Base-by-base conservation (phyloP, 805 yeast genomes). In the Priceomyces fermenticarens region DNA sequence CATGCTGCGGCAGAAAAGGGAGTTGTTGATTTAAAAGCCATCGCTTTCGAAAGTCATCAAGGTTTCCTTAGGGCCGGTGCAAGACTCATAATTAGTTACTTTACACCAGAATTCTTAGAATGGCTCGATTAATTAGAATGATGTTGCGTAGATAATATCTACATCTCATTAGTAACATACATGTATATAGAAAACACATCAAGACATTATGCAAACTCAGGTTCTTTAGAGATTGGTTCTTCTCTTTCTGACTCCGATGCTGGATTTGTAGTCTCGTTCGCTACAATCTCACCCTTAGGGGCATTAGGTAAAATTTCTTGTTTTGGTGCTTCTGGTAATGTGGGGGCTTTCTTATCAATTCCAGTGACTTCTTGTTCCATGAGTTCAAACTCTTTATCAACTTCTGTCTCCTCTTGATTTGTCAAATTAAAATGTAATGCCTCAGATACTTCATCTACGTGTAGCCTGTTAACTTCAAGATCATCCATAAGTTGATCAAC, bases 1-100 rank as follows among this genome's bases (percentile, higher is more conserved):
- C 96, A 90, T 58, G 99, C 99, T 6, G 98, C 97, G 39, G 97
- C 97, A 25, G 97, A 89, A 56, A 89, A 89, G 73, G 95, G 95
- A 30, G 77, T 90, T 45, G 86, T 84, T 45, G 97, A 91, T 62
- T 75, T 93, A 63, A 84, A 87, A 65, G 80, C 43, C 64, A 81
- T 74, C 79, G 85, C 89, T 0, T 86, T 85, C 54, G 99, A 93
- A 68, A 70, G 93, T 36, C 96, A 93, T 53, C 75, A 87, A 47
- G 97, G 99, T 1, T 83, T 87, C 56, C 73, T 91, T 46, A 80
- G 99, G 63, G 99, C 99, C 0, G 99, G 99, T 44, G 98, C 98
- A 11, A 80, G 89, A 56, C 67, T 93, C 53, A 80, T 93, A 44
- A 89, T 93, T 52, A 80, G 95, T 36, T 93, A 93, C 66, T 88